Conservation (phyloP, 176 grass and related monocot species). For the Melocanna baccifera region DNA sequence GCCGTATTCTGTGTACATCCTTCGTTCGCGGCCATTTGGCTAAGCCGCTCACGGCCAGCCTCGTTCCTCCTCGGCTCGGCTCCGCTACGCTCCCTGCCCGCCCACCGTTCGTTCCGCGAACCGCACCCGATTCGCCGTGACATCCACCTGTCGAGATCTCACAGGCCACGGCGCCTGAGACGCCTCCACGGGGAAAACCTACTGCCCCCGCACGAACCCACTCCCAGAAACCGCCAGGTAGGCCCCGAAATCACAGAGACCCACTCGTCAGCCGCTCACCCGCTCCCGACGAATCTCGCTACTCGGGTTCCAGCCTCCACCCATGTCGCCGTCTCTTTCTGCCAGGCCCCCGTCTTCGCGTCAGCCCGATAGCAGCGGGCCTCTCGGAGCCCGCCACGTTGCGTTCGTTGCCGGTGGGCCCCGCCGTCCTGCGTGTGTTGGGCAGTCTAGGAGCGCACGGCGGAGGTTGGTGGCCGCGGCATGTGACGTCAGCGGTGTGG, state of each 20-base stretch:
- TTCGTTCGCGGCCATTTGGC: background rate
- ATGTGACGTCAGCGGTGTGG: constrained; percentile 4
- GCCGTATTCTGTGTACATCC: too few species aligned
- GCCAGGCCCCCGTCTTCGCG: background rate
- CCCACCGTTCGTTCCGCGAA: constrained; percentile 11
- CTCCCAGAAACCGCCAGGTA: background rate
- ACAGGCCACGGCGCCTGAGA: constrained; percentile 35
- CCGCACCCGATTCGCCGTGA: background rate
- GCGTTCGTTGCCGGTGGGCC: background rate
- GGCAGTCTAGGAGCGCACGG: too few species aligned
- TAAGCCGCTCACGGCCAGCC: background rate
- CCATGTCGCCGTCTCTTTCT: background rate
- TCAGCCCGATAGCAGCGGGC: background rate
- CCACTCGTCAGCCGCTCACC: background rate
- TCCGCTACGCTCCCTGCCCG: background rate
- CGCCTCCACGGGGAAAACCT: background rate
- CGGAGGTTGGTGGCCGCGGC: background rate
- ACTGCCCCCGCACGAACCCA: background rate
- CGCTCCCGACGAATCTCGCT: background rate
- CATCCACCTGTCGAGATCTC: constrained; percentile 34
- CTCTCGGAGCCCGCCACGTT: background rate
- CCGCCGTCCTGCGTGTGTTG: background rate
- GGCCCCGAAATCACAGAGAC: rapidly evolving
- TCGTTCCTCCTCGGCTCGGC: background rate
- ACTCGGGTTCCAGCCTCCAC: background rate